Base-by-base conservation (phyloP, 805 yeast genomes). In the Babjeviella inositovora region DNA sequence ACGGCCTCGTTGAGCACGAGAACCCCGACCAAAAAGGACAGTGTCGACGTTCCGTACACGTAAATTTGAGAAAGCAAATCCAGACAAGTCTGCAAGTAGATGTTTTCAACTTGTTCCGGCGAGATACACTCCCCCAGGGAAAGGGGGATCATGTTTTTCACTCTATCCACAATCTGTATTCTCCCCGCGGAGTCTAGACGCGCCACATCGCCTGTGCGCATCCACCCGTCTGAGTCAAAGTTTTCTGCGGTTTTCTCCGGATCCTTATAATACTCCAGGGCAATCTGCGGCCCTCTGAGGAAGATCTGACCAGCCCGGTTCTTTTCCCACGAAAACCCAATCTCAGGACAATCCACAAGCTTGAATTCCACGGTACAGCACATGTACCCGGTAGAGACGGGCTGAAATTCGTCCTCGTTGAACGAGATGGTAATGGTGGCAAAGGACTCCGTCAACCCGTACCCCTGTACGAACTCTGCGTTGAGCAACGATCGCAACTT, bases 371-470 rank as follows among this genome's bases (percentile, higher is more conserved):
- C 59, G 9, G 90, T 63, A 37, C 92, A 85, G 13, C 75, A 66
- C 24, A 85, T 55, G 27, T 81, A 70, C 47, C 98, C 98, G 21
- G 76, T 77, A 29, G 74, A 70, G 33, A 75, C 92, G 31, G 51
- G 58, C 41, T 77, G 87, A 37, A 76, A 69, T 39, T 63, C 61
- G 13, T 53, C 43, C 23, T 79, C 77, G 28, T 70, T 70, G 33
- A 69, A 46, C 3, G 55, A 36, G 37, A 90, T 62, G 20, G 80
- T 57, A 11, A 87, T 64, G 54, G 80, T 85, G 24, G 98, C 98
- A 36, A 79, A 73, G 8, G 97, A 85, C 53, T 90, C 98, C 18
- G 98, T 90, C 36, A 90, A 67, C 30, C 98, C 98, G 47, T 90
- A 90, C 30, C 98, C 98, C 33, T 55, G 61, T 4, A 39, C 19